Conservation (phyloP, 139 green algal genomes). For the Coelastrella sp. region DNA sequence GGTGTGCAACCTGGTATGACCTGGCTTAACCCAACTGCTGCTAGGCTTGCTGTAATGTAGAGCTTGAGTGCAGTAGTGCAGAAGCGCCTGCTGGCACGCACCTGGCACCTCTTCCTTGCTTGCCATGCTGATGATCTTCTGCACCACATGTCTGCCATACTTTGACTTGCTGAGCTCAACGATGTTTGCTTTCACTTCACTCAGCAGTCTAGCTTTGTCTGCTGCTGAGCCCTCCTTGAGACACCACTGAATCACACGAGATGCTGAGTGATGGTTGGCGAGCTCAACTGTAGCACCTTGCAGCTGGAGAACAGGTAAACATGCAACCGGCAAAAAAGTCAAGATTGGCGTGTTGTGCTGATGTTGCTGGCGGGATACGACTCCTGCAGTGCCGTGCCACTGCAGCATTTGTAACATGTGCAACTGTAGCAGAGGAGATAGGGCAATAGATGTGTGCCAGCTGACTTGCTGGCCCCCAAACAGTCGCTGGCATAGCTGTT, state of each 20-base stretch:
- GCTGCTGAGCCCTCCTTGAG: constrained; percentile 73
- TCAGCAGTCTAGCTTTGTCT: constrained; percentile 71
- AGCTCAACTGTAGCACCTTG: constrained; percentile 77
- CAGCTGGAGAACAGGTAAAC: constrained; percentile 54
- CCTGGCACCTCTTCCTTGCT: constrained; percentile 76
- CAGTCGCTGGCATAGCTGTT: no score
- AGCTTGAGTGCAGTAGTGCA: no score
- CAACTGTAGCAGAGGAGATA: no score
- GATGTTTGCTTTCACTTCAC: constrained; percentile 75
- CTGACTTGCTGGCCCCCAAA: no score
- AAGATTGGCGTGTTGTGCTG: no score
- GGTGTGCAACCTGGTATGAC: no score
- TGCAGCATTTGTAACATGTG: no score
- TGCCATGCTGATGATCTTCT: constrained; percentile 81
- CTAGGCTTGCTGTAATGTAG: no score
- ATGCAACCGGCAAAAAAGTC: neutral
- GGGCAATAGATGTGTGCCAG: no score
- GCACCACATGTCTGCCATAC: constrained; percentile 89
- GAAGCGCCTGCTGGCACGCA: constrained; percentile 27
- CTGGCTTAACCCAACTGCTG: no score
- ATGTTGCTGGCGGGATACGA: no score
- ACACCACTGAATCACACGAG: constrained; percentile 89
- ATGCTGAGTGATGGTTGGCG: constrained; percentile 82
- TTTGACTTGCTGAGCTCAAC: constrained; percentile 84
- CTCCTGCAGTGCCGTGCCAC: no score